Conservation (phyloP, 805 yeast species). For the Cyberlindnera meyerae region DNA sequence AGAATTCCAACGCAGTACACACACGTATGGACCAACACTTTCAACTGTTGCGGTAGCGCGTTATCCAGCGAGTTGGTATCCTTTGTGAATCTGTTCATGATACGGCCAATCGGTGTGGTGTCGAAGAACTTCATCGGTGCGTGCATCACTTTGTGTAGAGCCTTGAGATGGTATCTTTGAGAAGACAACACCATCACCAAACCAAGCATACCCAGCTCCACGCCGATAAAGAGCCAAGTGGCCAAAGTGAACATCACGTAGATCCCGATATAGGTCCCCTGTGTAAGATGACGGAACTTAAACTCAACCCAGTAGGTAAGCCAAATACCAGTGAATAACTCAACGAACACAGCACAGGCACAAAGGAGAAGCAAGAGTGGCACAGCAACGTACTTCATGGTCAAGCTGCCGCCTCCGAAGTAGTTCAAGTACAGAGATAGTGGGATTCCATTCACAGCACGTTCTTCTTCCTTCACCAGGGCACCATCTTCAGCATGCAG, state of each 20-base stretch:
- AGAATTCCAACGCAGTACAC: constrained; percentile 51
- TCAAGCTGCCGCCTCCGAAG: constrained; percentile 39
- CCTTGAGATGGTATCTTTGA: constrained; percentile 33
- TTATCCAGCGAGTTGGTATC: constrained; percentile 79
- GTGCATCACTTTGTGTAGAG: constrained; percentile 51
- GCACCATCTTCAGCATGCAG: constrained; percentile 5
- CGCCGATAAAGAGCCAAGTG: constrained; percentile 24
- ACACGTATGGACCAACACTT: constrained; percentile 46
- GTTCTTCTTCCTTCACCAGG: constrained; percentile 27
- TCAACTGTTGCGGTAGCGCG: constrained; percentile 59
- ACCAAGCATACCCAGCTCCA: constrained; percentile 31
- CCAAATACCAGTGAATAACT: constrained; percentile 66
- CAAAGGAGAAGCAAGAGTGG: constrained; percentile 16
- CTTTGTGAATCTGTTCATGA: constrained; percentile 44
- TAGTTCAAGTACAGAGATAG: constrained; percentile 31
- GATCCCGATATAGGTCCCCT: constrained; percentile 63
- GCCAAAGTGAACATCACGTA: constrained; percentile 50
- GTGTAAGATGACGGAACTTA: constrained; percentile 40
- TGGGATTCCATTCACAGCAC: constrained; percentile 34
- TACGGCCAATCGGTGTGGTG: constrained; percentile 49
- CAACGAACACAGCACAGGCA: constrained; percentile 41
- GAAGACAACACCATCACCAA: constrained; percentile 11
- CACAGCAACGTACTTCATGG: constrained; percentile 30
- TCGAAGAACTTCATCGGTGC: constrained; percentile 81
- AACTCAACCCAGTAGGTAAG: constrained; percentile 66